These are phyloP conservation scores for Naegleria fowleri DNA, from an alignment of 208 protist species.

Conservation along the genomic window DNA sequence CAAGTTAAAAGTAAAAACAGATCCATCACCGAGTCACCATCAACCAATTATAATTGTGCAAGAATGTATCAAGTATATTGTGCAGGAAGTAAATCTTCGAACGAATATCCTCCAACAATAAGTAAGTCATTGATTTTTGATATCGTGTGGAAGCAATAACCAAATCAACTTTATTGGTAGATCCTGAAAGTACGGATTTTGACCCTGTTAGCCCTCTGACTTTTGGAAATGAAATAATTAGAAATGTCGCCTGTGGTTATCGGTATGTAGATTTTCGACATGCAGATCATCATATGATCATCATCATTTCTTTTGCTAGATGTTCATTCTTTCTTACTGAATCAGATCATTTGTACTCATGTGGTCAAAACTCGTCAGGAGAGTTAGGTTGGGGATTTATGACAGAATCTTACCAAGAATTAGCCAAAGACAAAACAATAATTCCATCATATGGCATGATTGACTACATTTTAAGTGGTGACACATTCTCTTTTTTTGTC, in stretches of 20 bases:
- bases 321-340: background rate
- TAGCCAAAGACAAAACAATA: background rate
- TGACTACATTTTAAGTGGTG: background rate
- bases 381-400: background rate
- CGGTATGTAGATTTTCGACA: too few relatives aligned
- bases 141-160: too few relatives aligned
- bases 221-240: background rate
- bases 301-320: background rate
- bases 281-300: too few relatives aligned
- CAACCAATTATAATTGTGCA: too few relatives aligned
- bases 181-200: background rate
- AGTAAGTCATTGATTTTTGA: too few relatives aligned
- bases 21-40: too few relatives aligned
- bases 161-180: too few relatives aligned
- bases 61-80: too few relatives aligned
- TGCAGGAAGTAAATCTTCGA: too few relatives aligned
- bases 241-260: background rate
- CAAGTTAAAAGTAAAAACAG: too few relatives aligned
- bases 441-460: background rate
- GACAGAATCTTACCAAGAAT: background rate
- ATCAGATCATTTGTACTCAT: background rate
- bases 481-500: background rate
- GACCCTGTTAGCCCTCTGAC: background rate
- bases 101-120: too few relatives aligned
- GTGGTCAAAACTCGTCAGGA: background rate